Evolutionary conservation across 1,284 basidiomycete genomes (phyloP), one percentile per base, ranked within the genome.

Genomic region (Rhodofomes roseus): DNA sequence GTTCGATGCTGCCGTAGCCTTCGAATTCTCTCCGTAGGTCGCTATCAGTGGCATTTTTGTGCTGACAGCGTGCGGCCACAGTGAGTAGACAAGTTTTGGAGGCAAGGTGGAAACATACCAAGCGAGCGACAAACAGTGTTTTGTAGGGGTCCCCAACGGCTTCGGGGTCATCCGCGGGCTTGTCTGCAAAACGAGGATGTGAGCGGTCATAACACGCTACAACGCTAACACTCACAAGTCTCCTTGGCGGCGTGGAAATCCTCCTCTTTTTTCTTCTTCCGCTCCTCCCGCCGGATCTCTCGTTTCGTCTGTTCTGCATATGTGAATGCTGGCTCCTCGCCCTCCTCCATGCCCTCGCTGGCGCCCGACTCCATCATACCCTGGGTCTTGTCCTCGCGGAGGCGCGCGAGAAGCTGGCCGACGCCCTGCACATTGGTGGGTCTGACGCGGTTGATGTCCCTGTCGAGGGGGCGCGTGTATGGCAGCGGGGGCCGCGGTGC

Each of bases 71-170:
- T 34, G 18, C 6, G 40, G 12, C 41, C 25, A 37, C 53, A 9
- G 22, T 53, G 48, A 52, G 37, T 46, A 51, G 0, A 25, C 5
- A n/a, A 23, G 4, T 48, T 18, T 3, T 25, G 27, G 9, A 22
- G 3, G 16, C 44, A 44, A 56, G 63, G 40, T 23, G 12, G 1
- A 16, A 16, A 74, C 82, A 54, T 71, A 95, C 93, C 70, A 99
- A 77, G 63, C 96, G 87, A 27, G 95, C 92, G 62, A 99, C 93
- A 76, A 99, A 99, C 11, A 99, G 80, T 0, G 97, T 99, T 75
- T 98, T 98, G 79, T 98, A 99, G 4, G 97, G 96, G 71, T 99
- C 97, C 1, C 97, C 96, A 34, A 89, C 81, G n/a, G 95, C 96
- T 71, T 97, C 86, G n/a, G 89, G 63, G 69, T 99, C 96, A 52